Base-by-base conservation (phyloP, 352 stramenopile genomes). In the Elongisporangium prolatum region DNA sequence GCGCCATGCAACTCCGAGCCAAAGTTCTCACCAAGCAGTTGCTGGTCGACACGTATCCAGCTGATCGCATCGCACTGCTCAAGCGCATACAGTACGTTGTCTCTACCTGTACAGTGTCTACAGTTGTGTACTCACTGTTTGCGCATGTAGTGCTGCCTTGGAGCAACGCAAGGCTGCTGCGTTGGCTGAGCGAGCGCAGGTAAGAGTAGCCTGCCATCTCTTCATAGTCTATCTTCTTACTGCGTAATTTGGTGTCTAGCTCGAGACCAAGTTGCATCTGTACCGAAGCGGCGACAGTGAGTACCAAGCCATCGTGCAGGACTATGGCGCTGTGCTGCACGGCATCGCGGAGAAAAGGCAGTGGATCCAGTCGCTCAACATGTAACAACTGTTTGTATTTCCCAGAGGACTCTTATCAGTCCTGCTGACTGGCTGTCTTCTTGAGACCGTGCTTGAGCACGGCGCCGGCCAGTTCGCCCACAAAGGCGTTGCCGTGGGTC, bases 391-490 rank as follows among this genome's bases (percentile, higher is more conserved):
- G 10, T 4, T 44, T 34, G 22, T 37, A 59, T 54, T 51, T 25
- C 37, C 4, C 2, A 50, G 47, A 2, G 11, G 52, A 28, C n/a
- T 47, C n/a, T n/a, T 14, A 54, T 51, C 72, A 60, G 37, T 64
- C 48, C 50, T 69, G 34, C 38, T 64, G 47, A 61, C 20, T 53
- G 25, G 14, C 61, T 57, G 21, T 44, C 34, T 86, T 75, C 63
- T 89, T 89, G 49, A 83, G 71, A 21, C 80, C 80, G 67, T 87
- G 80, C 71, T 90, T 84, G 34, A 91, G 71, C 54, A 93, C 74
- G 11, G 84, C 81, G 11, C 84, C 77, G 3, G 74, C 64, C 49
- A 94, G 66, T 60, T 94, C 85, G 38, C 80, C 81, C 1, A 94
- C 85, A 56, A 94, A 94, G 11, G 78, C 72, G 50, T 88, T 90